These are phyloP conservation scores for Myriosclerotinia scirpicola DNA, from an alignment of 2,329 filamentous ascomycete species.

Conservation along the genomic window DNA sequence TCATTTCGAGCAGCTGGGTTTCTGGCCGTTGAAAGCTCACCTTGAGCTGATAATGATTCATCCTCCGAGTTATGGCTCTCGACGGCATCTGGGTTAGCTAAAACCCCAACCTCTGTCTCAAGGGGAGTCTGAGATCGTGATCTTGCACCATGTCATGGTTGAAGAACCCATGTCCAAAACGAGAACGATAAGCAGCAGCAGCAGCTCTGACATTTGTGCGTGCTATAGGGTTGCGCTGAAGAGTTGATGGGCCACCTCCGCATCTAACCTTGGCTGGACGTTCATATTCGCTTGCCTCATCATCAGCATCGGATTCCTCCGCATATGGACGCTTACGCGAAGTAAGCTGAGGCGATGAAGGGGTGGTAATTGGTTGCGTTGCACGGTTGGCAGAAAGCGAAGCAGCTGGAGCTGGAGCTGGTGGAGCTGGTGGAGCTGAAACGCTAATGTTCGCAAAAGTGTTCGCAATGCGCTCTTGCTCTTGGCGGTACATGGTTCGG, in stretches of 20 bases:
- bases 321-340: not conserved
- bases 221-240: not conserved
- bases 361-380: not conserved
- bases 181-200: not conserved
- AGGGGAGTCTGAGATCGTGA: not conserved
- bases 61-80: not conserved
- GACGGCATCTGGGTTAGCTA: not conserved
- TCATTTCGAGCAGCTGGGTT: not conserved
- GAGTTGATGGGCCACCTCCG: not conserved
- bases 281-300: not conserved
- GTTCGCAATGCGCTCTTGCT: conserved; percentile 1
- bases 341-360: not conserved
- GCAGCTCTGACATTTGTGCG: not conserved
- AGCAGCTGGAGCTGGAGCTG: not conserved
- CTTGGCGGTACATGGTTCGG: not conserved
- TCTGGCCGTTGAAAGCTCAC: not conserved
- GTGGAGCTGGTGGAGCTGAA: no score
- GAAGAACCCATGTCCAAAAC: not conserved
- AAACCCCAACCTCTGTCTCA: not conserved
- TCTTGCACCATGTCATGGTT: not conserved
- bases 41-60: not conserved
- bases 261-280: not conserved
- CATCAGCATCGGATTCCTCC: not conserved
- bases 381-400: no score
- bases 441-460: not conserved